phyloP scores from a whole-genome alignment of 2,329 filamentous ascomycete species.

The Alternaria sp. region DNA sequence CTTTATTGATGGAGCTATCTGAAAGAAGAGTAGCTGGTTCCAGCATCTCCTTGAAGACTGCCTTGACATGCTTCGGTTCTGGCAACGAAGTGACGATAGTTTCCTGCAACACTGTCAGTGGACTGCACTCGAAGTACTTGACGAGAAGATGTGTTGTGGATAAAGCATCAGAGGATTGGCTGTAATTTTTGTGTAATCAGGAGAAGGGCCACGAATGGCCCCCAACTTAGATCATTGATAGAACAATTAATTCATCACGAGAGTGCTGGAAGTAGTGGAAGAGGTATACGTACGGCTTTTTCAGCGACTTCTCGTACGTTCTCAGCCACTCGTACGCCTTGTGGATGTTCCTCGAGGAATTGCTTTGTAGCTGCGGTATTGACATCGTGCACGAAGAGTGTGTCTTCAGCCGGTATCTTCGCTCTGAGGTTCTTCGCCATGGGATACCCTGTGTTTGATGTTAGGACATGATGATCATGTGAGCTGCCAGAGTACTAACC shows the following conservation, averaged over 20 bases:
- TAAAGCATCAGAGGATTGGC: conserved; percentile 73
- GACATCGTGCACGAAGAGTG: conserved; percentile 69
- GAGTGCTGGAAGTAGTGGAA: conserved; percentile 4
- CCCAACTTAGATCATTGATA: conserved; percentile 79
- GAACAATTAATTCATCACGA: conserved; percentile 60
- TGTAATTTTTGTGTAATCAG: conserved; percentile 70
- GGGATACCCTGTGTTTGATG: conserved; percentile 62
- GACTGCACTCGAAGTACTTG: neutral
- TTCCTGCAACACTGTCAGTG: conserved; percentile 63
- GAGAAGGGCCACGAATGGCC: conserved; percentile 60
- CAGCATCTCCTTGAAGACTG: conserved; percentile 80
- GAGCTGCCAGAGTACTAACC: conserved; percentile 45
- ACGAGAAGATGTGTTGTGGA: conserved; percentile 13
- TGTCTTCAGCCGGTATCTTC: conserved; percentile 69
- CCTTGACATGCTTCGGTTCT: conserved; percentile 84
- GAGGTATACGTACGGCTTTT: conserved; percentile 63
- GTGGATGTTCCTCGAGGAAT: conserved; percentile 63
- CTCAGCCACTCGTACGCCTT: conserved; percentile 62
- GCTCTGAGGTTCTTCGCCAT: conserved; percentile 75
- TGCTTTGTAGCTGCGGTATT: conserved; percentile 62
- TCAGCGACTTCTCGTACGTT: conserved; percentile 68
- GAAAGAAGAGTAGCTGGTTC: conserved; percentile 60
- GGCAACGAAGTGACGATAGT: conserved; percentile 88
- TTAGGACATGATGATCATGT: conserved; percentile 31
- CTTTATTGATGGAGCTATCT: conserved; percentile 56